phyloP scores from a whole-genome alignment of 805 yeast species.

The Saccharomycopsis vini region DNA sequence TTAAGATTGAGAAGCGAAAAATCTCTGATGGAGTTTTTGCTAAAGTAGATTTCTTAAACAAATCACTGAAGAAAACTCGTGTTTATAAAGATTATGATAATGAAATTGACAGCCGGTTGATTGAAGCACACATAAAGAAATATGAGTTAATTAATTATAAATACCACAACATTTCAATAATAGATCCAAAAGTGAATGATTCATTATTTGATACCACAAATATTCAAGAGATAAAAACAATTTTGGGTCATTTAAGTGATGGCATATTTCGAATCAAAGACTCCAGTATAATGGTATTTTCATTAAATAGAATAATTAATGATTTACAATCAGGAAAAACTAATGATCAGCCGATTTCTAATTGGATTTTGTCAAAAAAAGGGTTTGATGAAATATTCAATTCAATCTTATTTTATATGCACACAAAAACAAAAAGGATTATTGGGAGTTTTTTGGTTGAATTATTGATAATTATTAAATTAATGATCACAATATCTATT shows the following conservation, averaged over 20 bases:
- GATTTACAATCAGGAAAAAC: not conserved
- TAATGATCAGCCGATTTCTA: not conserved
- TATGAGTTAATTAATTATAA: slow-evolving; percentile 8
- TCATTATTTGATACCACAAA: not conserved
- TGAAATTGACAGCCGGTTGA: slow-evolving; percentile 6
- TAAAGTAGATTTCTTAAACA: no score
- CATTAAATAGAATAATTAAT: not conserved
- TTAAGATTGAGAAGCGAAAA: not conserved
- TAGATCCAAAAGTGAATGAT: not conserved
- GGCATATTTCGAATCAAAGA: slow-evolving; percentile 8
- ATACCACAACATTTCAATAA: not conserved
- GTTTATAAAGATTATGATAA: slow-evolving; percentile 12
- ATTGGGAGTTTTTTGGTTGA: slow-evolving; percentile 1
- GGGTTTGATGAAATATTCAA: slow-evolving; percentile 13
- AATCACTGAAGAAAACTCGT: no score
- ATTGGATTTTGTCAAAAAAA: slow-evolving; percentile 2
- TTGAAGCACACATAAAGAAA: slow-evolving; percentile 7
- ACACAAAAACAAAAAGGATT: not conserved
- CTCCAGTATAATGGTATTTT: slow-evolving; percentile 6
- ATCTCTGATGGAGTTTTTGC: not conserved
- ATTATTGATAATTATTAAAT: slow-evolving; percentile 4
- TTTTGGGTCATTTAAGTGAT: slow-evolving; percentile 1
- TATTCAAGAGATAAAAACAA: slow-evolving; percentile 2
- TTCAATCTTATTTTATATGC: slow-evolving; percentile 5
- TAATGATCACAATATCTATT: slow-evolving; percentile 1